Evolutionary conservation across 331 rosid genomes (phyloP).

Genomic region (Quercus lobata): DNA sequence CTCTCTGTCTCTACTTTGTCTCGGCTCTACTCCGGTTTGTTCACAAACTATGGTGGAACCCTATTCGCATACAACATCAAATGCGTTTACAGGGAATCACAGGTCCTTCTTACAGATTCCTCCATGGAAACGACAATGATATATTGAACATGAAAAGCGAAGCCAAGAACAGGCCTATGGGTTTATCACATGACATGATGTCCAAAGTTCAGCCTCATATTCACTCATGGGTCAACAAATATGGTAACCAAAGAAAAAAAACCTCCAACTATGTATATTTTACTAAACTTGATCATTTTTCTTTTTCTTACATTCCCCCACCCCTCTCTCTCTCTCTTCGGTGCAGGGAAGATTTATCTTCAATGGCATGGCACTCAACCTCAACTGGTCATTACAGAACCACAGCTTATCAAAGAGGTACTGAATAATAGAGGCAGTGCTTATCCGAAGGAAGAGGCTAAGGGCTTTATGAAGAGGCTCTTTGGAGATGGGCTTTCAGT

Average conservation of each 20-base stretch:
- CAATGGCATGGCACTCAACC: slow-evolving; percentile 20
- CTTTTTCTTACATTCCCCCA: neutral
- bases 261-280: neutral
- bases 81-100: slow-evolving; percentile 18
- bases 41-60: slow-evolving; percentile 36
- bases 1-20: no score
- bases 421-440: neutral
- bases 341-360: slow-evolving; percentile 23
- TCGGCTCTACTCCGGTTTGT: slow-evolving; percentile 10
- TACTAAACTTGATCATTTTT: neutral
- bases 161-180: slow-evolving; percentile 23
- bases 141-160: slow-evolving; percentile 12
- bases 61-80: slow-evolving; percentile 7
- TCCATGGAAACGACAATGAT: slow-evolving; percentile 23
- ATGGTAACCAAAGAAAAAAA: slow-evolving; percentile 1
- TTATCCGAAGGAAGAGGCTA: neutral
- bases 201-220: slow-evolving; percentile 22
- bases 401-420: neutral
- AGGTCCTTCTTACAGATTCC: slow-evolving; percentile 31
- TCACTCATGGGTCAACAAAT: slow-evolving; percentile 17
- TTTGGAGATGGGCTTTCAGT: slow-evolving; percentile 23
- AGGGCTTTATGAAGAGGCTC: slow-evolving; percentile 9
- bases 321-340: neutral
- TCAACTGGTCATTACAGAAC: slow-evolving; percentile 10
- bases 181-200: slow-evolving; percentile 24